Base-by-base conservation (phyloP, 805 yeast species). In the Zygosaccharomyces rouxii region DNA sequence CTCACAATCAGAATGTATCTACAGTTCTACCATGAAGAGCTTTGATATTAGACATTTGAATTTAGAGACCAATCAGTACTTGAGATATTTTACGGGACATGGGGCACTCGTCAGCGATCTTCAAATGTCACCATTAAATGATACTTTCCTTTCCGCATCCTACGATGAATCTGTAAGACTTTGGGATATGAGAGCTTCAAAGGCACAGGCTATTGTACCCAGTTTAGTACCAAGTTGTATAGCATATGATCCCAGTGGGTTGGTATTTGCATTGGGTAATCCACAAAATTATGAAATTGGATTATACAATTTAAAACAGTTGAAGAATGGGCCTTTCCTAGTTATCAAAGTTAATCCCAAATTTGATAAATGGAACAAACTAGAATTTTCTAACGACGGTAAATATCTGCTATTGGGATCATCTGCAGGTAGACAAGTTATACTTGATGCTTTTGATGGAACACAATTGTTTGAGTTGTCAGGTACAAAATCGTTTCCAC, bases 71-170 rank as follows among this genome's bases (percentile, higher is more conserved):
- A 89, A 89, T 59, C 80, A 83, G 47, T 94, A 83, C 62, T 69
- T 89, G 9, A 77, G 97, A 49, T 92, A 92, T 67, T 94, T 89
- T 70, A 76, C 78, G 52, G 98, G 97, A 1, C 99, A 94, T 65
- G 81, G 81, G 44, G 86, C 79, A 11, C 77, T 81, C 52, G 97
- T 94, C 3, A 77, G 79, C 4, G 76, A 80, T 7, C 66, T 94
- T 4, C 89, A 85, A 64, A 78, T 89, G 58, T 79, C 82, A 41
- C 96, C 95, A 0, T 71, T 78, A 4, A 75, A 76, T 47, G 89
- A 84, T 58, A 68, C 76, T 10, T 78, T 86, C 60, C 57, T 86
- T 7, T 80, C 86, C 38, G 75, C 90, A 0, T 78, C 95, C 0
- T 64, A 77, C 48, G 99, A 94, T 64, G 77, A 83, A 46, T 81